Evolutionary conservation across 2,329 filamentous ascomycete species (phyloP).

Genomic region (Xylaria sp.): DNA sequence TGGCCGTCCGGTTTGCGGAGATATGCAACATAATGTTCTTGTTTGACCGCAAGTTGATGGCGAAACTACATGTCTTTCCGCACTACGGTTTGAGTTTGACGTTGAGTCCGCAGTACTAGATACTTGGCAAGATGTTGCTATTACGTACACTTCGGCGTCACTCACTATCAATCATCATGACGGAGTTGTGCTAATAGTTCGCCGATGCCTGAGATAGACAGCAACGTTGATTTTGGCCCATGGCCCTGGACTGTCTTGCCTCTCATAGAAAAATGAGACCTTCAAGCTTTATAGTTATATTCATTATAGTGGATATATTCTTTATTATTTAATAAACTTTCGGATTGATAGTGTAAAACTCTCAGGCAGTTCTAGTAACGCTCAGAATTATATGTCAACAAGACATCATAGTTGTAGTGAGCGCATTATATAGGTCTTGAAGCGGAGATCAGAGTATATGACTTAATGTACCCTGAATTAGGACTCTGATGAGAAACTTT

Average conservation of each 20-base stretch:
- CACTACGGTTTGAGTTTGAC: background rate
- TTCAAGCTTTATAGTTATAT: background rate
- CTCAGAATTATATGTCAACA: background rate
- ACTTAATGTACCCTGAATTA: background rate
- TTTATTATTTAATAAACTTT: background rate
- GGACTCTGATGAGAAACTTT: background rate
- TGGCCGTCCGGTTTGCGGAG: conserved; percentile 10
- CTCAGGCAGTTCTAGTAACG: background rate
- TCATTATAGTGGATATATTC: background rate
- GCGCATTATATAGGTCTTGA: background rate
- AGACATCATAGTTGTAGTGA: background rate
- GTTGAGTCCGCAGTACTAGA: background rate
- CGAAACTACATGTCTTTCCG: background rate
- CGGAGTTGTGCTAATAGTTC: background rate
- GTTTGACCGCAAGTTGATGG: background rate
- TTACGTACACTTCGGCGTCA: background rate
- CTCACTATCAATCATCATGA: background rate
- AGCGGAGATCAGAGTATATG: background rate
- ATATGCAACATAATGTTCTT: background rate
- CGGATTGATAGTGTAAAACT: background rate
- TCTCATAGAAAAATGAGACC: background rate
- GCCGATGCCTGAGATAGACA: background rate
- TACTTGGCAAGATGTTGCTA: background rate
- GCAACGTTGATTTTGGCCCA: background rate
- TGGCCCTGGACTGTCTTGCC: background rate